These are phyloP conservation scores for Dipodascopsis uninucleata DNA, from an alignment of 805 yeast species.

Conservation along the genomic window DNA sequence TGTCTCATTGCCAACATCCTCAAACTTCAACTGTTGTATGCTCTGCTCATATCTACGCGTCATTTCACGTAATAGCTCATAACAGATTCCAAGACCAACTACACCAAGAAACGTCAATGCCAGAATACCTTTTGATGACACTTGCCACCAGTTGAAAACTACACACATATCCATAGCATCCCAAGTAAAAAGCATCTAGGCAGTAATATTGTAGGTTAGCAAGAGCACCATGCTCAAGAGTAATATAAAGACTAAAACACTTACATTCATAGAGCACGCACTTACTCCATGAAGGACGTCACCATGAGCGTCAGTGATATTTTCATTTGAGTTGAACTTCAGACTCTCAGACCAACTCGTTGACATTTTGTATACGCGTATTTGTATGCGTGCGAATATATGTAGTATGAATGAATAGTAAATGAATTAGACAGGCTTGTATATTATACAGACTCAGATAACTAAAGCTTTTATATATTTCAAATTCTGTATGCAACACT, in stretches of 20 bases:
- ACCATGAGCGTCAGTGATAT: too few species aligned
- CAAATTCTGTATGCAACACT: too few species aligned
- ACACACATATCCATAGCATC: constrained; percentile 19
- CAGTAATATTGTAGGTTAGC: too few species aligned
- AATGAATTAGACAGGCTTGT: too few species aligned
- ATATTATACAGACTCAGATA: too few species aligned
- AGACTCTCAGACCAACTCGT: constrained; percentile 4
- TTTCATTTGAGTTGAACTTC: too few species aligned
- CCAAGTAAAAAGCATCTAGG: constrained; percentile 28
- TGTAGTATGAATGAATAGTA: too few species aligned
- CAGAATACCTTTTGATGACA: constrained; percentile 14
- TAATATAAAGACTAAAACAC: too few species aligned
- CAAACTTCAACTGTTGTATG: constrained; percentile 10
- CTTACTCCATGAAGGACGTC: constrained; percentile 1
- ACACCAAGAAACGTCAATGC: constrained; percentile 26
- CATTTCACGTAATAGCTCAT: constrained; percentile 24
- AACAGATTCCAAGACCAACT: constrained; percentile 26
- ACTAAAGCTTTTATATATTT: too few species aligned
- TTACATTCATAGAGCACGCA: constrained; percentile 3
- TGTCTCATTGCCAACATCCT: constrained; percentile 6
- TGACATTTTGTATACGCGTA: too few species aligned
- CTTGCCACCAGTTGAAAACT: constrained; percentile 27
- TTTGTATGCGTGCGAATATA: too few species aligned
- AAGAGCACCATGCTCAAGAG: too few species aligned
- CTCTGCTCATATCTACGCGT: constrained; percentile 23